Evolutionary conservation across 2,329 filamentous ascomycete species (phyloP).

Genomic region (Lasiodiplodia theobromae): DNA sequence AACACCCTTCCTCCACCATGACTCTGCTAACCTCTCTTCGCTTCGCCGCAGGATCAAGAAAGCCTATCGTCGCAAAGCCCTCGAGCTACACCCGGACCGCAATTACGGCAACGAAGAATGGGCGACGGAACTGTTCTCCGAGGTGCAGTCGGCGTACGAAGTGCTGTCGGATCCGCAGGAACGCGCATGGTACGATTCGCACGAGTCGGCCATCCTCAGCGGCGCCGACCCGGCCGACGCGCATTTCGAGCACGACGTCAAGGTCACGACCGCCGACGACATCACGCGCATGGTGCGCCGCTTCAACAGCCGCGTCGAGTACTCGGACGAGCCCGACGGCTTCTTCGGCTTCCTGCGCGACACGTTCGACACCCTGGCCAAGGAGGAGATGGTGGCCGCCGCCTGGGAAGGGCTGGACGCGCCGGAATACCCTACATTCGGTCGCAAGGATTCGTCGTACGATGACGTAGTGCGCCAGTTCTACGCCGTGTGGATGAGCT

Average conservation of each 20-base stretch:
- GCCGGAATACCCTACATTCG: conserved; percentile 81
- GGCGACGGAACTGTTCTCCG: conserved; percentile 85
- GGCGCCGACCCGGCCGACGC: conserved; percentile 55
- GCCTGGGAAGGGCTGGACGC: conserved; percentile 69
- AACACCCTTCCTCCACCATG: background rate
- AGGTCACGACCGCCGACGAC: conserved; percentile 80
- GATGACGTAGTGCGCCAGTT: conserved; percentile 81
- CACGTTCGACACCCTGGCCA: conserved; percentile 79
- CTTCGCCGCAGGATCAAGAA: conserved; percentile 76
- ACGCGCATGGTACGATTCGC: conserved; percentile 96
- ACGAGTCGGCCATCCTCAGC: conserved; percentile 82
- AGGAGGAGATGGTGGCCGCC: conserved; percentile 79
- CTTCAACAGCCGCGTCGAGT: conserved; percentile 80
- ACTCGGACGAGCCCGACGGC: conserved; percentile 78
- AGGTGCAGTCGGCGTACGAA: conserved; percentile 92
- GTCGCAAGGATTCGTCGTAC: conserved; percentile 75
- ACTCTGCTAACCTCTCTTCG: background rate
- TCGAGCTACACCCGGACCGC: conserved; percentile 93
- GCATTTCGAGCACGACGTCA: conserved; percentile 71
- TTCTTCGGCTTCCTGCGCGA: conserved; percentile 84
- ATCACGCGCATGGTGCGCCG: conserved; percentile 78
- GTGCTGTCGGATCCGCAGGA: conserved; percentile 96
- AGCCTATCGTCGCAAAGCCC: conserved; percentile 86
- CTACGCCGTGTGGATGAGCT: conserved; percentile 80
- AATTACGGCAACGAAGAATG: conserved; percentile 87